Evolutionary conservation across 2,329 filamentous ascomycete species (phyloP), one percentile per base, ranked within the genome.

Genomic region (Raffaelea ambrosiae): DNA sequence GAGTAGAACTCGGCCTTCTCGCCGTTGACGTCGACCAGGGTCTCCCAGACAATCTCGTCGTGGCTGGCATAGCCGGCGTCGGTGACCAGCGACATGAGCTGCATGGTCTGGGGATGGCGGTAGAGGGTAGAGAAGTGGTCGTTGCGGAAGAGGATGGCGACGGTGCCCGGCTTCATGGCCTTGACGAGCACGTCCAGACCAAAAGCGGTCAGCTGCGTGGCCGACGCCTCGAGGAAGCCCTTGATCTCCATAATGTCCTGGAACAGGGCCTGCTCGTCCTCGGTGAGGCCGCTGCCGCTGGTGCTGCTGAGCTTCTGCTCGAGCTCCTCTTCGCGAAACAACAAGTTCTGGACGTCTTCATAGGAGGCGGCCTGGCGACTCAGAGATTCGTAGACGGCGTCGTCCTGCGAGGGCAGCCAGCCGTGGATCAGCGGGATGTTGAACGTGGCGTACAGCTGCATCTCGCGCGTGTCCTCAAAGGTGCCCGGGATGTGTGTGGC

Each of bases 51-150:
- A 13, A 98, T 82, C 61, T 97, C 91, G 16, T 89, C 84, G 56
- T 96, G 88, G 10, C 75, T 78, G 11, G 85, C 83, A 59, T 95
- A 98, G 1, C 93, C 93, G 22, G 88, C 86, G 61, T 98, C 93
- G 0, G 93, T 97, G 14, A 98, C 89, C 3, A 98, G 70, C 0
- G 86, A 88, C 53, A 91, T 78, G 1, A 97, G 73, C 54, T 86
- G 77, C 38, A 80, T 73, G 1, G 83, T 88, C 40, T 82, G 71
- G 0, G 91, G 88, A 57, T 97, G 88, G 51, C 90, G 88, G 65
- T 95, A 95, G 0, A 98, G 65, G 0, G 91, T 97, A 39, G 88
- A 89, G 60, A 98, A 98, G 62, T 98, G 93, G 60, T 98, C 91
- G 58, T 98, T 98, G 22, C 93, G 81, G 69, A 98, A 98, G 2